phyloP scores from a whole-genome alignment of 331 rosid genomes.

The Saraca asoca region DNA sequence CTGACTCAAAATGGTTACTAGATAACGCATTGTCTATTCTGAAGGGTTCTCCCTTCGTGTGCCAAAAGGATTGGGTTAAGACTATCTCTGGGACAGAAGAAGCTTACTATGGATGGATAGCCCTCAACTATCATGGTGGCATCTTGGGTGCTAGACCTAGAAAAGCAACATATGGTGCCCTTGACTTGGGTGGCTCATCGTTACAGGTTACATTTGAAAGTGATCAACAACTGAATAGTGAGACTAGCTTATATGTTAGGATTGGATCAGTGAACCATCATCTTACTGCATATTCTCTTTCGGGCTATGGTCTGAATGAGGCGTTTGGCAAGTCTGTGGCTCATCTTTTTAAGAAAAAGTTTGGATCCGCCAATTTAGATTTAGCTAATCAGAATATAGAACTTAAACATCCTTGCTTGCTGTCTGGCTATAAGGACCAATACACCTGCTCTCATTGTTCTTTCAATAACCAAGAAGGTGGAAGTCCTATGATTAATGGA shows the following conservation, averaged over 20 bases:
- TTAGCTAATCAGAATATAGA: slow-evolving; percentile 43
- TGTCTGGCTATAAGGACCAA: slow-evolving; percentile 65
- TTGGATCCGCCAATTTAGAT: slow-evolving; percentile 43
- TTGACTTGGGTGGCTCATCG: slow-evolving; percentile 93
- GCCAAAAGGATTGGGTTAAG: slow-evolving; percentile 73
- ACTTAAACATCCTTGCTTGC: slow-evolving; percentile 92
- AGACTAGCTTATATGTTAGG: slow-evolving; percentile 70
- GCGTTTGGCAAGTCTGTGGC: slow-evolving; percentile 86
- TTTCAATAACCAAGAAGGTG: slow-evolving; percentile 37
- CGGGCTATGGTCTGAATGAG: slow-evolving; percentile 87
- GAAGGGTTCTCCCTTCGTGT: slow-evolving; percentile 68
- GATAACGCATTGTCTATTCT: slow-evolving; percentile 84
- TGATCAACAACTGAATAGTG: slow-evolving; percentile 53
- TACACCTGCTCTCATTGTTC: slow-evolving; percentile 71
- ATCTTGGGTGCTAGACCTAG: slow-evolving; percentile 73
- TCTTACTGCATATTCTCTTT: slow-evolving; percentile 85
- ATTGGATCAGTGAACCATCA: slow-evolving; percentile 82
- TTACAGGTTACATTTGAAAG: slow-evolving; percentile 97
- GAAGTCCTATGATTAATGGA: slow-evolving; percentile 48
- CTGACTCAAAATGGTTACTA: slow-evolving; percentile 74
- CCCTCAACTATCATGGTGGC: slow-evolving; percentile 72
- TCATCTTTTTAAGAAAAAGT: slow-evolving; percentile 55
- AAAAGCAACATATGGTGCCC: slow-evolving; percentile 83
- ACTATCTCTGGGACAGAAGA: slow-evolving; percentile 85
- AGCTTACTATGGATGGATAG: slow-evolving; percentile 95